Conservation (phyloP, 495 filamentous ascomycete genomes). For the Amorphotheca resinae region DNA sequence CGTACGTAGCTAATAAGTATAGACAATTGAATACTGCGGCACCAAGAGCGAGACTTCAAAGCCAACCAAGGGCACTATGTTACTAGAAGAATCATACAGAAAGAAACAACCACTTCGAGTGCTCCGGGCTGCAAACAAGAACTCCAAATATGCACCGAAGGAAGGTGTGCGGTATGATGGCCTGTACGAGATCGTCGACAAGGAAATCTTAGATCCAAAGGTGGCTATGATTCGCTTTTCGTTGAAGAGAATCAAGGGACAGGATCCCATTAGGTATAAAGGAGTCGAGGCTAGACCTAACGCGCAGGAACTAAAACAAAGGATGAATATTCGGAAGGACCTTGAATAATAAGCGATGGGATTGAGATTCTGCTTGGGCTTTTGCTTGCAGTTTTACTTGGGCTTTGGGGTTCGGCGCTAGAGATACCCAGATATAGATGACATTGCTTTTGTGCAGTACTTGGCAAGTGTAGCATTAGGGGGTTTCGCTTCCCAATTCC, state of each 20-base stretch:
- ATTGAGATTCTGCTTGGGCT: too few species aligned
- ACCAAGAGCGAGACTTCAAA: constrained; percentile 25
- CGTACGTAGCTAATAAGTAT: constrained; percentile 7
- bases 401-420: too few species aligned
- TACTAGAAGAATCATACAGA: constrained; percentile 25
- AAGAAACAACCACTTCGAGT: constrained; percentile 31
- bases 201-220: constrained; percentile 22
- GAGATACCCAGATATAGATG: too few species aligned
- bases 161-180: constrained; percentile 45
- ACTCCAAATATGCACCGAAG: constrained; percentile 29
- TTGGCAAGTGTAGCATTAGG: too few species aligned
- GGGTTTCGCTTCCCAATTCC: too few species aligned
- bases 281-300: constrained; percentile 5
- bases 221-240: constrained; percentile 29
- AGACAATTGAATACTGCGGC: constrained; percentile 37
- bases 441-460: too few species aligned
- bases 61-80: constrained; percentile 24
- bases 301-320: background rate
- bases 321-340: background rate
- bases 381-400: too few species aligned
- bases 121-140: constrained; percentile 29
- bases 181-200: constrained; percentile 28
- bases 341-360: background rate
- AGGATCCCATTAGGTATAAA: constrained; percentile 29
- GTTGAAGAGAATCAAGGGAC: constrained; percentile 24